Evolutionary conservation across 345 rosid genomes (phyloP).

Genomic region (Turritis glabra): DNA sequence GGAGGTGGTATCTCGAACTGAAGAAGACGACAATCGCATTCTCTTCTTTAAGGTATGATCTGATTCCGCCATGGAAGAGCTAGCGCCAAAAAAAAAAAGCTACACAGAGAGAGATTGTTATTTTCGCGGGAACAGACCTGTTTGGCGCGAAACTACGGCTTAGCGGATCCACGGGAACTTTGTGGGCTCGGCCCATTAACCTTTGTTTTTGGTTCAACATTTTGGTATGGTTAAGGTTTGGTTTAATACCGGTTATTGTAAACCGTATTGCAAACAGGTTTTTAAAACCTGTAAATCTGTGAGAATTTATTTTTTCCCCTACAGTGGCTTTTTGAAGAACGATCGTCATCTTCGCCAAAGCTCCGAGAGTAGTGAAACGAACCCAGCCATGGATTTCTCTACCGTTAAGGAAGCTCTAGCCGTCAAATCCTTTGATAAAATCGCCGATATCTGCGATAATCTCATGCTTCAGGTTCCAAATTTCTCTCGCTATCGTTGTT

Average conservation of each 20-base stretch:
- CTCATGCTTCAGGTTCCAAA: conserved; percentile 69
- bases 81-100: background rate
- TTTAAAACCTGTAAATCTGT: background rate
- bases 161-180: background rate
- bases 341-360: conserved; percentile 6
- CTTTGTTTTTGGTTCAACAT: background rate
- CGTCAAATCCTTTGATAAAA: conserved; percentile 52
- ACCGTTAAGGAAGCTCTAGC: conserved; percentile 60
- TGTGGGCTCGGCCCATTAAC: conserved; percentile 10
- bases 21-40: background rate
- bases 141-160: background rate
- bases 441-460: conserved; percentile 76
- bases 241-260: background rate
- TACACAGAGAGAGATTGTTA: background rate
- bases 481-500: conserved; percentile 11
- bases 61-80: background rate
- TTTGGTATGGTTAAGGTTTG: background rate
- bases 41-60: background rate
- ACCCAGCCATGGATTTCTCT: conserved; percentile 63
- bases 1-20: background rate
- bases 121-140: background rate
- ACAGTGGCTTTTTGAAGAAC: background rate
- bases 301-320: background rate
- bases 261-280: background rate
- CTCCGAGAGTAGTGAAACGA: background rate